A percentile compares a stretch with the other conserved stretches of the same genome.
These are phyloP conservation scores for Peronospora destructor DNA, from an alignment of 352 stramenopile genomes.

Conservation along the genomic window DNA sequence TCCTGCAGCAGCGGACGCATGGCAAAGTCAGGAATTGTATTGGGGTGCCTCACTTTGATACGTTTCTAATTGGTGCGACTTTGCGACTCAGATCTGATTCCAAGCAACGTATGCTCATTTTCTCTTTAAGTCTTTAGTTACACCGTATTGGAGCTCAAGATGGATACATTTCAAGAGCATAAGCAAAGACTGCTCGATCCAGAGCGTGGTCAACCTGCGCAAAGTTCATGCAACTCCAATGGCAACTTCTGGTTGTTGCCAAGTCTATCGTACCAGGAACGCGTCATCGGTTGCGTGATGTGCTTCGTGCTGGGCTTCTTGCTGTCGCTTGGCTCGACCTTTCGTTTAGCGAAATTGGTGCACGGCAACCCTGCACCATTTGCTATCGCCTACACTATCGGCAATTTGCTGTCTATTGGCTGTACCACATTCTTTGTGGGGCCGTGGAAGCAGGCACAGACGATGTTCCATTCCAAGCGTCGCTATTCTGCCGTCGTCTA, in stretches of 20 bases:
- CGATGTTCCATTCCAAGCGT: slow-evolving; percentile 79
- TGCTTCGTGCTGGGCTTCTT: slow-evolving; percentile 81
- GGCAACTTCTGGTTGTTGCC: slow-evolving; percentile 44
- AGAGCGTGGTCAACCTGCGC: slow-evolving; percentile 34
- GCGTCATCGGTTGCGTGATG: slow-evolving; percentile 68
- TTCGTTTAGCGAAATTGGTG: slow-evolving; percentile 67
- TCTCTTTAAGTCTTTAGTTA: too few relatives aligned
- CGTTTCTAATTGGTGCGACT: neutral
- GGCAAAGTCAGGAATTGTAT: slow-evolving; percentile 2
- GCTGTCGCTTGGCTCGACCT: slow-evolving; percentile 75
- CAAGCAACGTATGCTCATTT: neutral
- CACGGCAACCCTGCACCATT: slow-evolving; percentile 76
- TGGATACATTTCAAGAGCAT: slow-evolving; percentile 58
- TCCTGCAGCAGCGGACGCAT: slow-evolving; percentile 51
- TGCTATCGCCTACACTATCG: slow-evolving; percentile 79
- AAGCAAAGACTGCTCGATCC: slow-evolving; percentile 79
- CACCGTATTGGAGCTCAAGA: slow-evolving; percentile 25
- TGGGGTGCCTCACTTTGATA: neutral
- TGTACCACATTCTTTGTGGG: slow-evolving; percentile 85
- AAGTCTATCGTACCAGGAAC: slow-evolving; percentile 80
- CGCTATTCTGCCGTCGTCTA: slow-evolving; percentile 63
- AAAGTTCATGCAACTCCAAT: slow-evolving; percentile 25
- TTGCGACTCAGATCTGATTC: slow-evolving; percentile 1
- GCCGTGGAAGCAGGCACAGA: slow-evolving; percentile 71
- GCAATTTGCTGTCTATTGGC: slow-evolving; percentile 75